Percentiles rank a stretch among this genome's conserved stretches.
Evolutionary conservation across 2,329 filamentous ascomycete species (phyloP).

Genomic region (Paraconiothyrium sp.): DNA sequence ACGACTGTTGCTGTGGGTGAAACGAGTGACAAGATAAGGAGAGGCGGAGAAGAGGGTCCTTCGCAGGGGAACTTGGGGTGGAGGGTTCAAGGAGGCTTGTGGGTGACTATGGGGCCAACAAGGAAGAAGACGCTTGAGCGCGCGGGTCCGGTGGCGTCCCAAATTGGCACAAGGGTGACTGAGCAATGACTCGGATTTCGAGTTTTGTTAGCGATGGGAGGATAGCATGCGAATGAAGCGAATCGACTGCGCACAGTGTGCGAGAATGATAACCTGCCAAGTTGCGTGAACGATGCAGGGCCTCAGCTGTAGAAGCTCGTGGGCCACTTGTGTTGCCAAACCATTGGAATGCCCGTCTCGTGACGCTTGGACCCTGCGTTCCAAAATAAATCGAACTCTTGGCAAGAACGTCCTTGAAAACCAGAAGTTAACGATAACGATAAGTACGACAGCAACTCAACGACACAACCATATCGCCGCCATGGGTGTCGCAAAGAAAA

Average conservation of each 20-base stretch:
- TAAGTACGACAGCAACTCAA: slow-evolving; percentile 8
- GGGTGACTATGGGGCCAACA: slow-evolving; percentile 27
- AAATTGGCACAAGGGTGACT: slow-evolving; percentile 7
- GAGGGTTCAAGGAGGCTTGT: slow-evolving; percentile 24
- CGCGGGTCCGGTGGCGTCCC: background rate
- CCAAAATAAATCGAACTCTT: slow-evolving; percentile 25
- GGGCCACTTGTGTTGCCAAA: background rate
- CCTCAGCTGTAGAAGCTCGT: background rate
- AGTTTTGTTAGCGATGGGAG: background rate
- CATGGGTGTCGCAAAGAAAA: slow-evolving; percentile 92
- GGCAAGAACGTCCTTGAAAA: slow-evolving; percentile 16
- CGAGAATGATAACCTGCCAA: background rate
- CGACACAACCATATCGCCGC: slow-evolving; percentile 27
- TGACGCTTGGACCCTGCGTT: slow-evolving; percentile 7
- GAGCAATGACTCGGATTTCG: slow-evolving; percentile 11
- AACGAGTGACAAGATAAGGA: slow-evolving; percentile 46
- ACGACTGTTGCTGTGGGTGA: slow-evolving; percentile 31
- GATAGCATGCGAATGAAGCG: background rate
- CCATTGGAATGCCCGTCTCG: background rate
- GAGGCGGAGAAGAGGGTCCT: slow-evolving; percentile 28
- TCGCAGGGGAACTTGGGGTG: slow-evolving; percentile 25
- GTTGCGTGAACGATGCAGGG: slow-evolving; percentile 4
- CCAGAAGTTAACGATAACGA: slow-evolving; percentile 20
- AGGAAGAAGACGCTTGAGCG: slow-evolving; percentile 9
- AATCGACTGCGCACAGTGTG: background rate